These are phyloP conservation scores for Pharnaceum exiguum DNA, from an alignment of 148 eudicot genomes.

Conservation along the genomic window DNA sequence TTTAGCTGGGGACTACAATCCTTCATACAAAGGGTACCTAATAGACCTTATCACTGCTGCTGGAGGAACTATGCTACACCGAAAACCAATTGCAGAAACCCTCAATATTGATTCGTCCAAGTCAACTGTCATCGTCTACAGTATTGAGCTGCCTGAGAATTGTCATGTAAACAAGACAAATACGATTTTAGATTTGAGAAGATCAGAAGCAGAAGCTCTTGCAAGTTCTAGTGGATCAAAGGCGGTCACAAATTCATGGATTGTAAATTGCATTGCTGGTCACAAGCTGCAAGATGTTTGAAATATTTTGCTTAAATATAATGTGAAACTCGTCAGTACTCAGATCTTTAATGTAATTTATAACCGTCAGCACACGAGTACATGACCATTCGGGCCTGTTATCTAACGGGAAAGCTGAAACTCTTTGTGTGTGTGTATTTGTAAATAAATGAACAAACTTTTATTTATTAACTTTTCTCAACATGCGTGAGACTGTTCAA, in stretches of 20 bases:
- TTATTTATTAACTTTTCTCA: no score
- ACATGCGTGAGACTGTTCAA: no score
- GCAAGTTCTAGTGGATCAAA: constrained; percentile 48
- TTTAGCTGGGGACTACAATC: constrained; percentile 63
- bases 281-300: constrained; percentile 43
- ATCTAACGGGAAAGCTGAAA: no score
- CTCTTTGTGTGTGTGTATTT: no score
- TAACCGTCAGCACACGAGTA: no score
- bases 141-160: constrained; percentile 59
- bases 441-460: no score
- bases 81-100: constrained; percentile 64
- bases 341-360: no score
- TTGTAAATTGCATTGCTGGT: constrained; percentile 78
- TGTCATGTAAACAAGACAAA: constrained; percentile 31
- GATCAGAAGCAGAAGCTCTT: constrained; percentile 60
- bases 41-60: constrained; percentile 74
- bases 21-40: constrained; percentile 72
- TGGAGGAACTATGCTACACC: constrained; percentile 71
- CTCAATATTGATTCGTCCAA: constrained; percentile 3
- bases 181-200: constrained; percentile 35
- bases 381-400: no score
- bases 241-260: constrained; percentile 68
- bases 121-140: constrained; percentile 47
- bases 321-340: no score
- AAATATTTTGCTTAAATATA: constrained; percentile 6